Percentiles rank a stretch among this genome's conserved stretches.
These are phyloP conservation scores for Exophiala calicioides DNA, from an alignment of 2,329 filamentous ascomycete genomes.

Conservation along the genomic window DNA sequence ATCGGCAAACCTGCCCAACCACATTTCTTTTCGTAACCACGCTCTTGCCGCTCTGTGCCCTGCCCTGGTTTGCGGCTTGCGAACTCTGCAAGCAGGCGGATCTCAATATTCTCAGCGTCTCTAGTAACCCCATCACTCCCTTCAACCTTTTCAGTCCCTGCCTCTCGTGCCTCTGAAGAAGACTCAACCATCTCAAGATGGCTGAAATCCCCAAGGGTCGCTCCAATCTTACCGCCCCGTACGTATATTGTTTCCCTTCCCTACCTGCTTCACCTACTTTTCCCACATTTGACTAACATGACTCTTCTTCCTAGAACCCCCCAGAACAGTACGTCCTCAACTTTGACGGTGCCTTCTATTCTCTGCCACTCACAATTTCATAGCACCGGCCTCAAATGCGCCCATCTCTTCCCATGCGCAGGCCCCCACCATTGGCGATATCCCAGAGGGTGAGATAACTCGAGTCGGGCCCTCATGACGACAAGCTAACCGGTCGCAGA, in stretches of 20 bases:
- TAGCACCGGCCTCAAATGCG: constrained; percentile 77
- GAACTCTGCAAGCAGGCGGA: too few species aligned
- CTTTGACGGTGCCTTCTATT: background rate
- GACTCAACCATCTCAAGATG: constrained; percentile 5
- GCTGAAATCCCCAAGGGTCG: constrained; percentile 21
- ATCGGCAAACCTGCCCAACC: too few species aligned
- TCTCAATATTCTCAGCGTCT: too few species aligned
- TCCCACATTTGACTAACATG: constrained; percentile 17
- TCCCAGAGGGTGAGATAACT: constrained; percentile 77
- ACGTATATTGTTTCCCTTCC: constrained; percentile 4
- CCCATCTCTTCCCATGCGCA: constrained; percentile 97
- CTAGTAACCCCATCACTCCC: too few species aligned
- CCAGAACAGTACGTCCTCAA: constrained; percentile 71
- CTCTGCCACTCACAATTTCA: constrained; percentile 14
- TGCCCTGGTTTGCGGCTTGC: too few species aligned
- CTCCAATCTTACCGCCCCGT: constrained; percentile 19
- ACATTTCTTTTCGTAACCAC: too few species aligned
- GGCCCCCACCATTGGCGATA: constrained; percentile 89
- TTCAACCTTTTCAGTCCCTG: too few species aligned
- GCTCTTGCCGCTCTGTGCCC: too few species aligned
- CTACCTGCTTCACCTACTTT: background rate
- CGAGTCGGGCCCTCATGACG: constrained; percentile 8
- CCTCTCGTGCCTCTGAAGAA: background rate
- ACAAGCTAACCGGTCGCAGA: constrained; percentile 57
- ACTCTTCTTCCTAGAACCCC: constrained; percentile 69